A percentile compares a stretch with the other conserved stretches of the same genome.
Conservation (phyloP, 2,329 filamentous ascomycete species). For the Fusarium udum region DNA sequence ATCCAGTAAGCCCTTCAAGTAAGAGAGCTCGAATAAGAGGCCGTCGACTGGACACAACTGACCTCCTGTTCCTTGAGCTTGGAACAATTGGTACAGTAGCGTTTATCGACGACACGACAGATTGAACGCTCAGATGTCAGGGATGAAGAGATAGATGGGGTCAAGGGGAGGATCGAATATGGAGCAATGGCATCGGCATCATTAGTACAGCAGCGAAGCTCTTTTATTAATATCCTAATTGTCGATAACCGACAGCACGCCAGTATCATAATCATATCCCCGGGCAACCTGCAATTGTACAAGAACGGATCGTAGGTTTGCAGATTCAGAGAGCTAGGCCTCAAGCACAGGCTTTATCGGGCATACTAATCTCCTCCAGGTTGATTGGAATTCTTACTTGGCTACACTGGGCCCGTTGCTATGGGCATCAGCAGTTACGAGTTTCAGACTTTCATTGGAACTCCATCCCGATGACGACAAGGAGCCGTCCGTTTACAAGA, state of each 20-base stretch:
- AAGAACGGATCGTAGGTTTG: constrained; percentile 15
- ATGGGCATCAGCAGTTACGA: constrained; percentile 19
- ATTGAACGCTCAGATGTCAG: constrained; percentile 8
- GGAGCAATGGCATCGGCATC: not conserved
- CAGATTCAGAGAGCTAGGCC: not conserved
- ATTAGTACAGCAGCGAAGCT: not conserved
- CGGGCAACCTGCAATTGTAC: constrained; percentile 35
- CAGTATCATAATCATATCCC: constrained; percentile 37
- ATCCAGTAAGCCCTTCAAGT: not conserved
- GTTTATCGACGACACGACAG: not conserved
- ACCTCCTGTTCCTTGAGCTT: not conserved
- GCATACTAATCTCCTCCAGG: constrained; percentile 35
- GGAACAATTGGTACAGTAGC: constrained; percentile 3
- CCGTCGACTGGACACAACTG: constrained; percentile 3
- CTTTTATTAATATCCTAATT: constrained; percentile 23
- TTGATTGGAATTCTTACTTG: constrained; percentile 38
- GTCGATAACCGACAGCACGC: not conserved
- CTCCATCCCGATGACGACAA: constrained; percentile 23
- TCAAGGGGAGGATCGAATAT: not conserved
- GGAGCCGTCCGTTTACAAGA: not conserved
- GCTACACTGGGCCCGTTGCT: constrained; percentile 13
- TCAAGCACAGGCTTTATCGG: constrained; percentile 7
- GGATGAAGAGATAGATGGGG: constrained; percentile 20
- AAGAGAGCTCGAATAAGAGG: not conserved
- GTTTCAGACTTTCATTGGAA: constrained; percentile 23